phyloP scores from a whole-genome alignment of 1,284 basidiomycete species.

The Phlebopus sp. region DNA sequence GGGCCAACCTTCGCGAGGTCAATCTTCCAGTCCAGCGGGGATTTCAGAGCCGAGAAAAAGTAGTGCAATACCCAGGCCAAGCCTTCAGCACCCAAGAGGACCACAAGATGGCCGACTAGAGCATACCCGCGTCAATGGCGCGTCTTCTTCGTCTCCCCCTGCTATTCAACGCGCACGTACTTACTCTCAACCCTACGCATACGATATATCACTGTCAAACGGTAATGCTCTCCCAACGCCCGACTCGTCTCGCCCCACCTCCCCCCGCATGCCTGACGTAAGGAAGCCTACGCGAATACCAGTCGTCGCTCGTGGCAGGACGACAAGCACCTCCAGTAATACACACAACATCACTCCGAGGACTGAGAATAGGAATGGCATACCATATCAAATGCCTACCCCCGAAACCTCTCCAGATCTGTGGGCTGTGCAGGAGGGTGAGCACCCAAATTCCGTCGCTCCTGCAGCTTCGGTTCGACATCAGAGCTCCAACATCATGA shows the following conservation, averaged over 20 bases:
- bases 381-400: constrained; percentile 24
- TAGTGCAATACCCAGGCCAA: constrained; percentile 49
- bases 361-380: constrained; percentile 28
- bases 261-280: constrained; percentile 35
- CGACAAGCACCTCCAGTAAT: constrained; percentile 44
- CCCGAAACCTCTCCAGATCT: constrained; percentile 31
- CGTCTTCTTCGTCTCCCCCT: constrained; percentile 10
- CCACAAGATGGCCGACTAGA: constrained; percentile 15
- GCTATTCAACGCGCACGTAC: constrained; percentile 46
- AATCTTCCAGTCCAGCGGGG: constrained; percentile 17
- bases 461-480: constrained; percentile 23
- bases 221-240: constrained; percentile 33
- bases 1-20: constrained; percentile 20
- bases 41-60: constrained; percentile 31
- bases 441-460: constrained; percentile 17
- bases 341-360: constrained; percentile 28
- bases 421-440: constrained; percentile 14
- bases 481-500: constrained; percentile 38
- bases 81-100: constrained; percentile 36
- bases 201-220: constrained; percentile 28
- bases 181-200: constrained; percentile 56
- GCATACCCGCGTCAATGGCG: constrained; percentile 23
- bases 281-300: constrained; percentile 50
- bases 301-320: constrained; percentile 40
- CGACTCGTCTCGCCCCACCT: constrained; percentile 37